These are phyloP conservation scores for Trypanosoma lewisi DNA, from an alignment of 208 protist genomes.

Conservation along the genomic window DNA sequence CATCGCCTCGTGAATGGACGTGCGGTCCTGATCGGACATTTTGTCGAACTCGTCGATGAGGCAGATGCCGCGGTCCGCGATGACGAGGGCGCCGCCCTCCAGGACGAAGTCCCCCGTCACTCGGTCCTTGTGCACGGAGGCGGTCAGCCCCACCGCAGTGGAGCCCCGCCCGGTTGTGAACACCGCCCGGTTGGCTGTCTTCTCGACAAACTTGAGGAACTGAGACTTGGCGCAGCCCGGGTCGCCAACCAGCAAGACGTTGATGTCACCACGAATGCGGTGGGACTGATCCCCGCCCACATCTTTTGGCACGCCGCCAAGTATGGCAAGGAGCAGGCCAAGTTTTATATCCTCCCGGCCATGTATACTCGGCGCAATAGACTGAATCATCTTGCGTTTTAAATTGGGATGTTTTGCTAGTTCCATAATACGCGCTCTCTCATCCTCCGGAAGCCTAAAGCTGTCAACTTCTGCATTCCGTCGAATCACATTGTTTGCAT, in stretches of 20 bases:
- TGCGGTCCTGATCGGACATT: slow-evolving; percentile 98
- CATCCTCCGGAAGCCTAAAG: slow-evolving; percentile 89
- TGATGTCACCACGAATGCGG: slow-evolving; percentile 99
- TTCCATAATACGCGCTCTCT: slow-evolving; percentile 81
- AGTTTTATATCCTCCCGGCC: slow-evolving; percentile 99
- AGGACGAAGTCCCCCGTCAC: slow-evolving; percentile 99
- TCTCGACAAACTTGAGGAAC: slow-evolving; percentile 99
- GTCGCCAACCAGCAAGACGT: slow-evolving; percentile 99
- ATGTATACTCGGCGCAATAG: slow-evolving; percentile 99
- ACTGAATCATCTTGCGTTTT: slow-evolving; percentile 91
- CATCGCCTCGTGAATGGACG: slow-evolving; percentile 99
- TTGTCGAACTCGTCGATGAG: slow-evolving; percentile 99
- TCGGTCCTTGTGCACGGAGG: slow-evolving; percentile 97
- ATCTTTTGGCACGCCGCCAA: slow-evolving; percentile 96
- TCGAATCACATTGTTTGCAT: slow-evolving; percentile 96
- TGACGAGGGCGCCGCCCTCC: slow-evolving; percentile 99
- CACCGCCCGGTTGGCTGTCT: slow-evolving; percentile 97
- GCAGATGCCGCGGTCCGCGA: slow-evolving; percentile 98
- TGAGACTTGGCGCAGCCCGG: slow-evolving; percentile 97
- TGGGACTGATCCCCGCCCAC: slow-evolving; percentile 93
- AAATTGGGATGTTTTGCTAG: slow-evolving; percentile 90
- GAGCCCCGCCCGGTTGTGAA: slow-evolving; percentile 99
- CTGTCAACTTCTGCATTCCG: slow-evolving; percentile 84
- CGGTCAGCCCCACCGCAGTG: slow-evolving; percentile 98
- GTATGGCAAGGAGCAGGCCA: slow-evolving; percentile 96